Percentiles rank a stretch among this genome's conserved stretches.
Conservation (phyloP, 1,139 yeast species). For the Debaryomyces sp. region DNA sequence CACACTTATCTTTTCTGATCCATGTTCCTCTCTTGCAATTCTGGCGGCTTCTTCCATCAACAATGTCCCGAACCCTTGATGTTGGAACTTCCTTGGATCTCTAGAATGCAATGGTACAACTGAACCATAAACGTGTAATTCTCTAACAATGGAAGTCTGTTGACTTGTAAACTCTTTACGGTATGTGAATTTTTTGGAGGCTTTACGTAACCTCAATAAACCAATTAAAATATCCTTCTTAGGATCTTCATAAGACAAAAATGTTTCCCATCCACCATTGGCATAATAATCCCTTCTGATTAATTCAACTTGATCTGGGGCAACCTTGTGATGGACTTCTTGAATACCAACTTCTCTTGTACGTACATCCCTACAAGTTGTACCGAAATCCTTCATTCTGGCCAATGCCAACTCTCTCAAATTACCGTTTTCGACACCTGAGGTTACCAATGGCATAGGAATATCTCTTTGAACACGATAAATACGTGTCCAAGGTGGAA, state of each 20-base stretch:
- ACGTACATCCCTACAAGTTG: constrained; percentile 95
- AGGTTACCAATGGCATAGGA: constrained; percentile 97
- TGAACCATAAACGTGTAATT: constrained; percentile 94
- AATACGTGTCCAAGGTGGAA: constrained; percentile 99
- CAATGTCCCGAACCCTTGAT: constrained; percentile 97
- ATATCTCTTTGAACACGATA: constrained; percentile 98
- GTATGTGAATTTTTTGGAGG: constrained; percentile 86
- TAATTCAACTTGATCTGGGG: constrained; percentile 95
- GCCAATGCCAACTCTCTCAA: constrained; percentile 93
- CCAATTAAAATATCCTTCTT: constrained; percentile 95
- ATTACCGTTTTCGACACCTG: constrained; percentile 98
- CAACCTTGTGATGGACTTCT: constrained; percentile 95
- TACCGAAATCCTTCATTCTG: constrained; percentile 97
- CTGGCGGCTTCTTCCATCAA: constrained; percentile 98
- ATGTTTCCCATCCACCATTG: constrained; percentile 99
- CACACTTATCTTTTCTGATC: constrained; percentile 86
- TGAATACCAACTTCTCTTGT: constrained; percentile 99
- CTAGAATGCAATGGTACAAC: constrained; percentile 97
- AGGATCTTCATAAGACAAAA: constrained; percentile 94
- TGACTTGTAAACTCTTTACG: constrained; percentile 85
- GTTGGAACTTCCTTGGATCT: constrained; percentile 97
- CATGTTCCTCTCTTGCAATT: constrained; percentile 94
- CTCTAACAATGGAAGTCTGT: constrained; percentile 92
- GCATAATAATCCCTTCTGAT: constrained; percentile 96
- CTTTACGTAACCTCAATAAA: constrained; percentile 80